phyloP scores from a whole-genome alignment of 768 basidiomycete genomes.

The Hysterangium stoloniferum region DNA sequence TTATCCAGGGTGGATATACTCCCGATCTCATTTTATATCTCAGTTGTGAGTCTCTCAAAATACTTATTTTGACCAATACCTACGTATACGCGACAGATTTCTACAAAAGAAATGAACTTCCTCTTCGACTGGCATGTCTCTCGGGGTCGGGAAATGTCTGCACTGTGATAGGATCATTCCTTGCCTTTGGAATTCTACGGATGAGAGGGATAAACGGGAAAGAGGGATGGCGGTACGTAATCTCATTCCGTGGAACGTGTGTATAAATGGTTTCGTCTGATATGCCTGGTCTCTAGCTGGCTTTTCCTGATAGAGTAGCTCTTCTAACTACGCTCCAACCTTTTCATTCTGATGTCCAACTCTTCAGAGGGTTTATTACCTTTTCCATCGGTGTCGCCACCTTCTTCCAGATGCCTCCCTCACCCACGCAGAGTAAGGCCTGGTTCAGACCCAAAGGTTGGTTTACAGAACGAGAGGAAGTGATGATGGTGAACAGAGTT shows the following conservation, averaged over 20 bases:
- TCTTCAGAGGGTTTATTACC: slow-evolving; percentile 37
- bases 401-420: slow-evolving; percentile 52
- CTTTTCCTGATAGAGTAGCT: slow-evolving; percentile 47
- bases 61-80: not conserved
- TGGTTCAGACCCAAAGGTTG: slow-evolving; percentile 56
- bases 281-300: slow-evolving; percentile 40
- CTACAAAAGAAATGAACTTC: slow-evolving; percentile 53
- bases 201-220: slow-evolving; percentile 47
- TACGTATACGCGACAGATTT: slow-evolving; percentile 35
- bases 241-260: slow-evolving; percentile 3
- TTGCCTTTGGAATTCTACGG: slow-evolving; percentile 54
- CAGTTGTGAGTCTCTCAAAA: slow-evolving; percentile 36
- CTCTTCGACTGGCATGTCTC: slow-evolving; percentile 47
- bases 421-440: slow-evolving; percentile 49
- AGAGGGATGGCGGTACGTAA: slow-evolving; percentile 41
- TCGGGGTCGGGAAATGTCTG: slow-evolving; percentile 44
- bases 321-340: too few species aligned
- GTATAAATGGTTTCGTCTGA: too few species aligned
- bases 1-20: slow-evolving; percentile 44
- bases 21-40: slow-evolving; percentile 56
- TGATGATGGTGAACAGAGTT: slow-evolving; percentile 52
- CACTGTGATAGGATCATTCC: slow-evolving; percentile 42
- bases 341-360: too few species aligned
- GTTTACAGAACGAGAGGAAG: slow-evolving; percentile 56
- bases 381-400: slow-evolving; percentile 44